Conservation (phyloP, 768 basidiomycete species). For the Lactifluus subvellereus region DNA sequence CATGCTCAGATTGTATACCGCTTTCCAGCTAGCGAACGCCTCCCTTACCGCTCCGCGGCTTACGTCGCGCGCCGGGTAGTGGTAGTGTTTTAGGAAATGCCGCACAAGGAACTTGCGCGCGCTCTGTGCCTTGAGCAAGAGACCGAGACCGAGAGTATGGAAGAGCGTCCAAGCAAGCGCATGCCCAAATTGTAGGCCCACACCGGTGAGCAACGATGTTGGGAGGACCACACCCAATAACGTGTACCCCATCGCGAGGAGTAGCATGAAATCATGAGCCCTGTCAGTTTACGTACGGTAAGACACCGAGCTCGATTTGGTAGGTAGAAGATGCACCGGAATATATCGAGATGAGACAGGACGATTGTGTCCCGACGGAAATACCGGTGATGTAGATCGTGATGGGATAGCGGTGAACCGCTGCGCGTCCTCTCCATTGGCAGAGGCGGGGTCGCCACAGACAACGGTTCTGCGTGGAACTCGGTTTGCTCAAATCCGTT, state of each 20-base stretch:
- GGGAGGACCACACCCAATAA: conserved; percentile 52
- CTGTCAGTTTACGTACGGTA: conserved; percentile 37
- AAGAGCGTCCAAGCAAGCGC: conserved; percentile 81
- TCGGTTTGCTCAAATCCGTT: background rate
- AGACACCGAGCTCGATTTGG: background rate
- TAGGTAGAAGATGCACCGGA: conserved; percentile 51
- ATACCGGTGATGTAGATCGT: conserved; percentile 85
- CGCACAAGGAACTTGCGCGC: conserved; percentile 83
- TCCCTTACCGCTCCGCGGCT: conserved; percentile 80
- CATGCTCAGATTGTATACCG: conserved; percentile 84
- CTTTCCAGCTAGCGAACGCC: conserved; percentile 94
- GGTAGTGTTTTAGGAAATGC: conserved; percentile 93
- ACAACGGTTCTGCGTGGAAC: background rate
- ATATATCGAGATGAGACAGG: conserved; percentile 73
- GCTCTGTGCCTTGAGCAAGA: conserved; percentile 79
- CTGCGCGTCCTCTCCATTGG: conserved; percentile 15
- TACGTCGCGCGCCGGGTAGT: conserved; percentile 68
- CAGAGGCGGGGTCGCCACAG: background rate
- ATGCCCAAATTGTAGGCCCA: conserved; percentile 75
- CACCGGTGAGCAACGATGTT: conserved; percentile 42
- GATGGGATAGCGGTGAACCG: conserved; percentile 50
- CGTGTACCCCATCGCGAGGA: conserved; percentile 68
- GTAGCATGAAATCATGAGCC: conserved; percentile 77
- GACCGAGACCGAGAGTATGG: conserved; percentile 83
- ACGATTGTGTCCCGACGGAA: conserved; percentile 85